These are phyloP conservation scores for Sugiyamaella neomexicana DNA, from an alignment of 1,139 yeast species.

Conservation along the genomic window DNA sequence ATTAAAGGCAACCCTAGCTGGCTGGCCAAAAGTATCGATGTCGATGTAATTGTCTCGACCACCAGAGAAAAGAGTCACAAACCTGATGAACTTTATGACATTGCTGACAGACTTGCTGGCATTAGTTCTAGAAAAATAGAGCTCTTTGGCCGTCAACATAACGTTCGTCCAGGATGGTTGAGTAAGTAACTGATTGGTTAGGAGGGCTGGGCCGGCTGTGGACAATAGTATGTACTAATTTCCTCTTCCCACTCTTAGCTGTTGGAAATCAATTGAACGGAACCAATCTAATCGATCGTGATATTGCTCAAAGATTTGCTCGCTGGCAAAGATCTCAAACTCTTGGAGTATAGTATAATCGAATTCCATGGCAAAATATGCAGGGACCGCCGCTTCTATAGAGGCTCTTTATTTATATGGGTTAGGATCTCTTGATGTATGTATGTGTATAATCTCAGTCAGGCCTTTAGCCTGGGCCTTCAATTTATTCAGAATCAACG, in stretches of 20 bases:
- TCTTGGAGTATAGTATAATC: neutral
- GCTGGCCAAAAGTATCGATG: slow-evolving; percentile 64
- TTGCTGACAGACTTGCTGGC: slow-evolving; percentile 82
- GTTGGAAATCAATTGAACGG: slow-evolving; percentile 80
- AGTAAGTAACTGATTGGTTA: no score
- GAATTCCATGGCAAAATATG: neutral
- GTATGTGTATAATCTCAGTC: neutral
- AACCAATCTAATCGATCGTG: slow-evolving; percentile 57
- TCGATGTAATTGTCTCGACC: slow-evolving; percentile 75
- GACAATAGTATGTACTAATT: no score
- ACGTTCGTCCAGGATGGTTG: slow-evolving; percentile 86
- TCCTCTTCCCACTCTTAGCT: slow-evolving; percentile 40
- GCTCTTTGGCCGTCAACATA: slow-evolving; percentile 84
- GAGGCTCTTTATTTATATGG: neutral
- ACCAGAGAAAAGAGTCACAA: slow-evolving; percentile 88
- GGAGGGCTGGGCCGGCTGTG: no score
- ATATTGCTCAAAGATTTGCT: slow-evolving; percentile 42
- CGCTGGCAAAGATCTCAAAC: slow-evolving; percentile 22
- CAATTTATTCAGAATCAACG: neutral
- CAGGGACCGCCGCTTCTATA: neutral
- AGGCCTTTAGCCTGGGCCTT: neutral
- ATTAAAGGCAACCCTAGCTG: slow-evolving; percentile 78
- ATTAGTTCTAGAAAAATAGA: slow-evolving; percentile 74
- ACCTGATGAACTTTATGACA: slow-evolving; percentile 86
- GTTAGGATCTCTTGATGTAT: neutral